Evolutionary conservation across 257 asterid genomes (phyloP).

Genomic region (Solanum rostratum): DNA sequence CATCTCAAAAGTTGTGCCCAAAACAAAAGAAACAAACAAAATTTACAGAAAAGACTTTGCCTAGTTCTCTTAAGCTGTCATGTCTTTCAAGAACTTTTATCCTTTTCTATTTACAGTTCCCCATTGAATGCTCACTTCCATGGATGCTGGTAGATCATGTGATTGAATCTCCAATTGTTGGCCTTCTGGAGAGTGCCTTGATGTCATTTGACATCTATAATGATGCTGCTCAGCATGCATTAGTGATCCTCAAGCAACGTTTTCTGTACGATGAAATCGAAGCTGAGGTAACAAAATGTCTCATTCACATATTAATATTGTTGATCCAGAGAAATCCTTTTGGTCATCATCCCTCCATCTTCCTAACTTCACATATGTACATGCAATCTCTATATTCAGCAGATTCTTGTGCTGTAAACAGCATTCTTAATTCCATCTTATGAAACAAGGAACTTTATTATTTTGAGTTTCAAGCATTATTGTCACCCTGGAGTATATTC

Average conservation of each 20-base stretch:
- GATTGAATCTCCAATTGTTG: constrained; percentile 62
- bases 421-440: not conserved
- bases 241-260: constrained; percentile 89
- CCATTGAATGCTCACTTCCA: constrained; percentile 97
- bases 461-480: not conserved
- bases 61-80: not conserved
- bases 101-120: constrained; percentile 56
- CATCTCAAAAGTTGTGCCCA: not conserved
- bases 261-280: constrained; percentile 97
- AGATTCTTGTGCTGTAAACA: not conserved
- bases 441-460: not conserved
- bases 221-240: constrained; percentile 96
- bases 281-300: constrained; percentile 71
- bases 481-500: not conserved
- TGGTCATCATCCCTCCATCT: not conserved
- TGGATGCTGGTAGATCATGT: constrained; percentile 99
- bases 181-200: constrained; percentile 79
- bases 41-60: not conserved
- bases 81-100: not conserved
- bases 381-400: not conserved
- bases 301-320: not conserved
- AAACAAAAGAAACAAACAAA: not conserved
- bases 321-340: not conserved
- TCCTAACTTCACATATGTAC: not conserved
- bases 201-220: constrained; percentile 96